These are phyloP conservation scores for Paraglomus brasilianum DNA, from an alignment of 192 early-diverging fungal genomes.

Conservation along the genomic window DNA sequence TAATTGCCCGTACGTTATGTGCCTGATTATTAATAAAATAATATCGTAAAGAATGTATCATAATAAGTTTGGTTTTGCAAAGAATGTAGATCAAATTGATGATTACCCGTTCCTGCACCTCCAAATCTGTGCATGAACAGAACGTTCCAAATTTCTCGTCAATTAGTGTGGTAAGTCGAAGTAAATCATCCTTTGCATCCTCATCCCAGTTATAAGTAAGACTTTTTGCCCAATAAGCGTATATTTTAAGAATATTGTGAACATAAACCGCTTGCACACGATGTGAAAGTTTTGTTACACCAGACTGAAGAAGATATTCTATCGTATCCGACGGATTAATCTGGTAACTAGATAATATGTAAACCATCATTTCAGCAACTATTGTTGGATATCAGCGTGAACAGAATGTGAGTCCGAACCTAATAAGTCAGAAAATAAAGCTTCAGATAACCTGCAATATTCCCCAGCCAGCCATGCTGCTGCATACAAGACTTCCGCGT, in stretches of 20 bases:
- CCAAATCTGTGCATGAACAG: constrained; percentile 58
- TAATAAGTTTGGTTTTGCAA: constrained; percentile 21
- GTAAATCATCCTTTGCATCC: constrained; percentile 48
- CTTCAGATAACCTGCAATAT: constrained; percentile 60
- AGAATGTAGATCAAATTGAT: not conserved
- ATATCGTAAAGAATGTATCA: constrained; percentile 13
- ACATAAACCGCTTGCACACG: constrained; percentile 67
- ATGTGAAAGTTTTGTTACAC: constrained; percentile 50
- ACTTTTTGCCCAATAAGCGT: constrained; percentile 57
- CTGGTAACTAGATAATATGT: constrained; percentile 28
- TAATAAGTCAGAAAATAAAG: too few species aligned
- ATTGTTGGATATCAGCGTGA: too few species aligned
- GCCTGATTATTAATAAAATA: constrained; percentile 36
- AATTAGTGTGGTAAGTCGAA: constrained; percentile 47
- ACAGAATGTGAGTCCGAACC: too few species aligned
- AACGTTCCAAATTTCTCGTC: constrained; percentile 51
- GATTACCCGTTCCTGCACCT: constrained; percentile 77
- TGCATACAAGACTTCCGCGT: constrained; percentile 73
- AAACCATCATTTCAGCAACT: too few species aligned
- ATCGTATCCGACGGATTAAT: constrained; percentile 42
- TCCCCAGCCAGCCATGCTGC: constrained; percentile 94
- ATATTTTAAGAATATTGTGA: constrained; percentile 71
- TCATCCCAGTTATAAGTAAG: constrained; percentile 52
- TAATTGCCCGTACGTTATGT: constrained; percentile 48
- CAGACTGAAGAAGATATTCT: constrained; percentile 42